Evolutionary conservation across 208 protist species (phyloP).

Genomic region (Wallacemonas sp.): DNA sequence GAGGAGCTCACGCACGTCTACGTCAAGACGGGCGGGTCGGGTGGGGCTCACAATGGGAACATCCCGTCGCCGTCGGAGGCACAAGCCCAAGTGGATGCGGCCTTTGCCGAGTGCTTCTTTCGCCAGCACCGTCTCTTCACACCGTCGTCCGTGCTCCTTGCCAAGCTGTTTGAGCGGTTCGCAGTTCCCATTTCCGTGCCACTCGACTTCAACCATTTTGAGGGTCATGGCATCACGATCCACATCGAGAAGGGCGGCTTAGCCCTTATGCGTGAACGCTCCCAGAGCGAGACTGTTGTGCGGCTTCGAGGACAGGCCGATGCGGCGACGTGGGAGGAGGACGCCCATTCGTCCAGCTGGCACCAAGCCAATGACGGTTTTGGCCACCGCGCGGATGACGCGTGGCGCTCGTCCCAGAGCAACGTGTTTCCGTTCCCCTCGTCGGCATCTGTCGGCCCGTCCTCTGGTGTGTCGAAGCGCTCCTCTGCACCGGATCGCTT

Average conservation of each 20-base stretch:
- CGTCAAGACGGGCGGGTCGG: conserved; percentile 23
- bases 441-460: too few species aligned
- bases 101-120: conserved; percentile 46
- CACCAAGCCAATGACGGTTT: too few species aligned
- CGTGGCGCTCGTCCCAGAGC: too few species aligned
- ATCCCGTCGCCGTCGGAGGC: conserved; percentile 2
- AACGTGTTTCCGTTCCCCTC: too few species aligned
- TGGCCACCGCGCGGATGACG: too few species aligned
- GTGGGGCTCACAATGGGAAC: too few species aligned
- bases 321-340: not conserved
- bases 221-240: conserved; percentile 48
- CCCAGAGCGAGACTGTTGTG: conserved; percentile 41
- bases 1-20: conserved; percentile 62
- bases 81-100: conserved; percentile 15
- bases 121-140: conserved; percentile 54
- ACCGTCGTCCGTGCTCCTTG: conserved; percentile 50
- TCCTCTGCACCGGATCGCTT: too few species aligned
- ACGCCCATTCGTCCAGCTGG: too few species aligned
- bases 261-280: conserved; percentile 25
- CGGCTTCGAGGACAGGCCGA: not conserved
- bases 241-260: conserved; percentile 28
- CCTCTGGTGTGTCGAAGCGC: too few species aligned
- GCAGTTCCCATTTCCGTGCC: conserved; percentile 43
- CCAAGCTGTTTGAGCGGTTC: conserved; percentile 64
- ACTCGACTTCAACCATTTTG: conserved; percentile 44